phyloP scores from a whole-genome alignment of 2,329 filamentous ascomycete species.

The Pyricularia sp. region DNA sequence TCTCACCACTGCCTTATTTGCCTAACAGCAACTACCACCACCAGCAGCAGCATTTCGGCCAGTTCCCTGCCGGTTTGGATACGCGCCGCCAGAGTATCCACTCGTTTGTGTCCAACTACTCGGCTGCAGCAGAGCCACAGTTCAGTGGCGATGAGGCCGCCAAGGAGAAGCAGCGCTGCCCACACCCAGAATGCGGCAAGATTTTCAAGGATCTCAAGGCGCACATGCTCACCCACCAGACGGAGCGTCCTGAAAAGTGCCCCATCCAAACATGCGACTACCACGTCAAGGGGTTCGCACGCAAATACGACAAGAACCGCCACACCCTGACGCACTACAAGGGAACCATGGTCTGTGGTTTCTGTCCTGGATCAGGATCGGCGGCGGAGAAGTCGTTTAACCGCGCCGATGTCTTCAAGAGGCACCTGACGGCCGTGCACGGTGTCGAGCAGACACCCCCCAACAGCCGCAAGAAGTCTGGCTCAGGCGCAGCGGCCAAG shows the following conservation, averaged over 20 bases:
- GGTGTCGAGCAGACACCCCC: slow-evolving; percentile 88
- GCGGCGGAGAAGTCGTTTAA: slow-evolving; percentile 92
- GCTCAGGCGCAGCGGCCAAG: not conserved
- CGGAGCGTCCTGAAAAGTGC: slow-evolving; percentile 89
- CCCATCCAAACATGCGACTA: slow-evolving; percentile 90
- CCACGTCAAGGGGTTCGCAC: slow-evolving; percentile 82
- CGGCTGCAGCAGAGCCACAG: slow-evolving; percentile 40
- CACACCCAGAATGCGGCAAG: slow-evolving; percentile 44
- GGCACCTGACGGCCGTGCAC: slow-evolving; percentile 85
- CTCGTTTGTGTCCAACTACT: slow-evolving; percentile 46
- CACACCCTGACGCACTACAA: slow-evolving; percentile 97
- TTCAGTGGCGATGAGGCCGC: slow-evolving; percentile 41
- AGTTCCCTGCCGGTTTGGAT: slow-evolving; percentile 34
- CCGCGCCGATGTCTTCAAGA: slow-evolving; percentile 91
- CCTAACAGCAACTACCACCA: slow-evolving; percentile 21
- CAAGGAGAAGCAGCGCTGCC: slow-evolving; percentile 43
- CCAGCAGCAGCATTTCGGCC: slow-evolving; percentile 28
- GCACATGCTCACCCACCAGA: slow-evolving; percentile 93
- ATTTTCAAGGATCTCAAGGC: slow-evolving; percentile 58
- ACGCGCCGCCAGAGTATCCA: slow-evolving; percentile 53
- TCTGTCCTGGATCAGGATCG: slow-evolving; percentile 80
- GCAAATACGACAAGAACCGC: slow-evolving; percentile 96
- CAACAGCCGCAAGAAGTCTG: slow-evolving; percentile 60
- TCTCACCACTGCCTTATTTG: slow-evolving; percentile 30
- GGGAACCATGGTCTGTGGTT: slow-evolving; percentile 94